Percentiles rank a stretch among this genome's conserved stretches.
Evolutionary conservation across 192 early-diverging fungal species (phyloP).

Genomic region (Thamnidium elegans): DNA sequence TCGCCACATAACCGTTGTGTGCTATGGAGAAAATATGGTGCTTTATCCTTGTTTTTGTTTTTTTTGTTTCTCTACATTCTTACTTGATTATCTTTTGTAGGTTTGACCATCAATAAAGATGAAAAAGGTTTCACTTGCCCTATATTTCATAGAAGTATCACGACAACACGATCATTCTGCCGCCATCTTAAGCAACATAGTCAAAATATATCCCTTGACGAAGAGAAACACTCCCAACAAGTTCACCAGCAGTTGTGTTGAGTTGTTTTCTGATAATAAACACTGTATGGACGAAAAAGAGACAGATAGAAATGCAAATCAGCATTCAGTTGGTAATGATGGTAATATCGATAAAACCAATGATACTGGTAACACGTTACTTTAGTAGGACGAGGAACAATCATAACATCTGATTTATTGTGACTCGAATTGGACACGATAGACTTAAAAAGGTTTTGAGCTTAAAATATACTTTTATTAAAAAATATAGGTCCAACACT

Average conservation of each 20-base stretch:
- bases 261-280: constrained; percentile 12
- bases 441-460: too few species aligned
- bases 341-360: neutral
- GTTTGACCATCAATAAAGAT: neutral
- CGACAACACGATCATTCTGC: constrained; percentile 2
- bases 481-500: too few species aligned
- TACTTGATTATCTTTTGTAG: constrained; percentile 5
- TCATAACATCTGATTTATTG: too few species aligned
- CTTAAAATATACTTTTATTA: too few species aligned
- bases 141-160: neutral
- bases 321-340: neutral
- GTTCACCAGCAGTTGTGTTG: too few species aligned
- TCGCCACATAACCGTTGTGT: neutral
- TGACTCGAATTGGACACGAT: too few species aligned
- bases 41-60: neutral
- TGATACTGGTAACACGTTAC: neutral
- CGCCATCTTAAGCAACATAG: neutral
- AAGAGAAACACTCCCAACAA: constrained; percentile 3
- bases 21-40: neutral
- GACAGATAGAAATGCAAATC: neutral
- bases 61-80: neutral
- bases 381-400: neutral
- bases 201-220: neutral
- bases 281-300: constrained; percentile 1
- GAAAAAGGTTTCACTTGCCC: constrained; percentile 4